These are phyloP conservation scores for Carex littledalei DNA, from an alignment of 176 grass and related monocot species.

Conservation along the genomic window DNA sequence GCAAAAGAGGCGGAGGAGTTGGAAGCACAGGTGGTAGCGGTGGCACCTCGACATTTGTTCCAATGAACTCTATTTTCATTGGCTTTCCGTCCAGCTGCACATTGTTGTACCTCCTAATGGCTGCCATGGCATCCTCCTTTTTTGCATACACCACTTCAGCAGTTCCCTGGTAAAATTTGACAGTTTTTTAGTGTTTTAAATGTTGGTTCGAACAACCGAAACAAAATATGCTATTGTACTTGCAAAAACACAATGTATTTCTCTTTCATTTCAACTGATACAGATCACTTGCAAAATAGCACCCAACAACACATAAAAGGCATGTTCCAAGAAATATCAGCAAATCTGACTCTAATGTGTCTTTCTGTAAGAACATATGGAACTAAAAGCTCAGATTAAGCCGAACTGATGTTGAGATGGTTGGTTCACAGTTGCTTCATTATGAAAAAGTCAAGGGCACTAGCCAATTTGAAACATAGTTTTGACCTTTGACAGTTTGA, in stretches of 20 bases:
- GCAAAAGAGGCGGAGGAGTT: neutral
- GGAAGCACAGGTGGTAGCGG: conserved; percentile 26
- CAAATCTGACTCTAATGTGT: neutral
- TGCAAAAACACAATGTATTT: neutral
- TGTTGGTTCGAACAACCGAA: neutral
- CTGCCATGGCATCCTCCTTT: conserved; percentile 67
- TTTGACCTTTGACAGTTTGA: neutral
- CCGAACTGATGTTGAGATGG: neutral
- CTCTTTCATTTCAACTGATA: neutral
- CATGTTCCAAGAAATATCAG: neutral
- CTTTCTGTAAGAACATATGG: neutral
- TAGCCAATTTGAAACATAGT: neutral
- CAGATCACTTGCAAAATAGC: neutral
- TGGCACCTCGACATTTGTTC: conserved; percentile 38
- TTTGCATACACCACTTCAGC: conserved; percentile 84
- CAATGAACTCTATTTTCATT: conserved; percentile 81
- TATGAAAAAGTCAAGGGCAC: too few relatives aligned
- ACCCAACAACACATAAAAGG: neutral
- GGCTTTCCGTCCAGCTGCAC: conserved; percentile 86
- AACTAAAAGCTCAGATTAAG: neutral
- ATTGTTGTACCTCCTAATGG: conserved; percentile 70
- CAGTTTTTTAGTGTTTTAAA: neutral
- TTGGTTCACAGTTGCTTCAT: neutral
- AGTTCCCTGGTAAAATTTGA: conserved; percentile 47
- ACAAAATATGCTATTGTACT: neutral